Conservation (phyloP, 2,329 filamentous ascomycete genomes). For the Colletotrichum cereale region DNA sequence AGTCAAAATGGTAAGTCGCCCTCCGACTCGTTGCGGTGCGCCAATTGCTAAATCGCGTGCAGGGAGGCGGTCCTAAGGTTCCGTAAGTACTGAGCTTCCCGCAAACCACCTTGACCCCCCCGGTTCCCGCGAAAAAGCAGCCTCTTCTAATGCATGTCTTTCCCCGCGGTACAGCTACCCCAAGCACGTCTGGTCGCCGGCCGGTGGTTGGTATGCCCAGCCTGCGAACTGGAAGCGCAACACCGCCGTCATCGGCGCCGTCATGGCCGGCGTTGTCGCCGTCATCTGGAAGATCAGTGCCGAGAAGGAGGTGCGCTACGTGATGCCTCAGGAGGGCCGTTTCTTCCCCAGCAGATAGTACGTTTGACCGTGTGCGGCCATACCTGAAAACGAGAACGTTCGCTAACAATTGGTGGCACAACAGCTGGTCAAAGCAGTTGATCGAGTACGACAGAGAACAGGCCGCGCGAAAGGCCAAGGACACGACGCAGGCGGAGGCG, state of each 20-base stretch:
- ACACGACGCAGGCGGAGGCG: constrained; percentile 41
- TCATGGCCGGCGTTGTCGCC: constrained; percentile 76
- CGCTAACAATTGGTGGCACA: constrained; percentile 33
- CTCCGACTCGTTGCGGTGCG: not conserved
- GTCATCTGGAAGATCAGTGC: constrained; percentile 80
- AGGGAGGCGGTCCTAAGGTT: constrained; percentile 82
- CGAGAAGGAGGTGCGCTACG: constrained; percentile 77
- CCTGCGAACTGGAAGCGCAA: constrained; percentile 96
- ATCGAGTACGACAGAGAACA: constrained; percentile 60
- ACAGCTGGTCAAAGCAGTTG: constrained; percentile 61
- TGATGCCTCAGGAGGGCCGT: constrained; percentile 80
- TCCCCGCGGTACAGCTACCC: constrained; percentile 76
- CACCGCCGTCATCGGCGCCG: constrained; percentile 80
- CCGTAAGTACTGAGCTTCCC: constrained; percentile 59
- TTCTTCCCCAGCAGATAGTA: constrained; percentile 91
- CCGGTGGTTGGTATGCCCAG: constrained; percentile 97
- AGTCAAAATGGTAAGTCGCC: constrained; percentile 68
- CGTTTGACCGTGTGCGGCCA: constrained; percentile 50
- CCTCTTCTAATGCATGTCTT: constrained; percentile 30
- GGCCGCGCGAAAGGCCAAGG: constrained; percentile 48
- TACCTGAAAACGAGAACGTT: not conserved
- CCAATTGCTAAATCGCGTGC: constrained; percentile 54
- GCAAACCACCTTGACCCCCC: constrained; percentile 5
- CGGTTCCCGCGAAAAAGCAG: constrained; percentile 41
- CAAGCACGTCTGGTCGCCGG: constrained; percentile 99